Evolutionary conservation across 192 early-diverging fungal genomes (phyloP).

Genomic region (Powellomyces hirtus): DNA sequence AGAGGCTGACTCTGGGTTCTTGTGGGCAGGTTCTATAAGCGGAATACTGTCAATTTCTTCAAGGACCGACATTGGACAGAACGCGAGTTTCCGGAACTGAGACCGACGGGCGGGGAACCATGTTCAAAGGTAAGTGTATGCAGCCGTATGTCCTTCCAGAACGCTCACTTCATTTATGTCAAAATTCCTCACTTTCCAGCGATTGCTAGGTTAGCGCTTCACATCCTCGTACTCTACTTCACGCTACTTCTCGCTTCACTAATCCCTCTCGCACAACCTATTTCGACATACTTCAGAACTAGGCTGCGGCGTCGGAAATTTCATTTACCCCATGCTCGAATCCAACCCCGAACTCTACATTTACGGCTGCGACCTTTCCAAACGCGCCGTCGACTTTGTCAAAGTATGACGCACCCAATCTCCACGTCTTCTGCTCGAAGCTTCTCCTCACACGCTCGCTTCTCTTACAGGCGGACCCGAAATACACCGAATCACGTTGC

Average conservation of each 20-base stretch:
- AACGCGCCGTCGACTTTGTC: constrained; percentile 49
- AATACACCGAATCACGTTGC: constrained; percentile 35
- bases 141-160: no score
- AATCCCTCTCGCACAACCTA: no score
- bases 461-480: constrained; percentile 32
- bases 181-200: constrained; percentile 13
- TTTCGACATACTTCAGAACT: background rate
- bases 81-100: constrained; percentile 89
- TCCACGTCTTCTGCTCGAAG: no score
- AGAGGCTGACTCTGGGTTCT: background rate
- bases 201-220: constrained; percentile 2
- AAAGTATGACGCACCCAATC: constrained; percentile 26
- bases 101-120: constrained; percentile 20
- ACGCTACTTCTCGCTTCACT: no score
- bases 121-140: constrained; percentile 19
- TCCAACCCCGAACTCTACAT: constrained; percentile 46
- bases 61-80: constrained; percentile 96
- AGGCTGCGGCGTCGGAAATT: constrained; percentile 61
- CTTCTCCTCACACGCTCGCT: no score
- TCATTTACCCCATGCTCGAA: constrained; percentile 52
- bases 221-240: no score
- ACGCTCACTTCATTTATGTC: no score
- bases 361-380: constrained; percentile 55
- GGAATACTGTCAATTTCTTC: constrained; percentile 73
- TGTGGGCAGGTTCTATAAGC: constrained; percentile 25